Evolutionary conservation across 371 early-diverging fungal genomes (phyloP).

Genomic region (Thermomucor indicae-seudaticae): DNA sequence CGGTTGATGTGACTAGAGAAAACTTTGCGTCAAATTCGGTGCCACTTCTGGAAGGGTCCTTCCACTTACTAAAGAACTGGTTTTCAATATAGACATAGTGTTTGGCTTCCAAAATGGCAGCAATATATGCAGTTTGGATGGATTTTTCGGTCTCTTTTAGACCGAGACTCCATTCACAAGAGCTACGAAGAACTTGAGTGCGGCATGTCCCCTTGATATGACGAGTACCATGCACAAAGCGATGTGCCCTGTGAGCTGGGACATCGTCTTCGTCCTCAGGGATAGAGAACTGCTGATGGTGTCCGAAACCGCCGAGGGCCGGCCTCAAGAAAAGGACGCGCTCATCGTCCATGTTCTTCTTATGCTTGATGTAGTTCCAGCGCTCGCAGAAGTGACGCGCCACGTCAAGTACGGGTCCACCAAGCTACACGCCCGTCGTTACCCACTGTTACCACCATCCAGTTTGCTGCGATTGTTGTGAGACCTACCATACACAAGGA

Average conservation of each 20-base stretch:
- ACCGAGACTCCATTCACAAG: conserved; percentile 66
- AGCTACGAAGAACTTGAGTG: conserved; percentile 69
- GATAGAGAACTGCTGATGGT: conserved; percentile 17
- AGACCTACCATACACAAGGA: conserved; percentile 64
- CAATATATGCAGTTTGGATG: conserved; percentile 83
- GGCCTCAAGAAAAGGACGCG: conserved; percentile 39
- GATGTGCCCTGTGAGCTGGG: conserved; percentile 13
- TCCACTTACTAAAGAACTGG: conserved; percentile 84
- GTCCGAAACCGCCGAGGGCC: conserved; percentile 40
- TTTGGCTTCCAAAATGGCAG: conserved; percentile 68
- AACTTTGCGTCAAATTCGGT: conserved; percentile 10
- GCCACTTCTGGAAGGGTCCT: neutral
- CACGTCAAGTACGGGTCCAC: conserved; percentile 79
- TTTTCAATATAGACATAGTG: conserved; percentile 95
- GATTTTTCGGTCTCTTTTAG: conserved; percentile 67
- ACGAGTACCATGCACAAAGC: conserved; percentile 30
- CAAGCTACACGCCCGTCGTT: conserved; percentile 36
- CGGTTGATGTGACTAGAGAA: conserved; percentile 60
- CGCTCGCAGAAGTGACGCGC: conserved; percentile 89
- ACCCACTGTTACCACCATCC: neutral
- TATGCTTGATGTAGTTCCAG: conserved; percentile 86
- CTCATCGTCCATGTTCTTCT: conserved; percentile 34
- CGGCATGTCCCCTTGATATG: conserved; percentile 49
- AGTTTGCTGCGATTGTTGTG: conserved; percentile 1
- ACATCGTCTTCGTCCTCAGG: conserved; percentile 19